phyloP scores from a whole-genome alignment of 2,329 filamentous ascomycete species.

The Grosmannia serpens region DNA sequence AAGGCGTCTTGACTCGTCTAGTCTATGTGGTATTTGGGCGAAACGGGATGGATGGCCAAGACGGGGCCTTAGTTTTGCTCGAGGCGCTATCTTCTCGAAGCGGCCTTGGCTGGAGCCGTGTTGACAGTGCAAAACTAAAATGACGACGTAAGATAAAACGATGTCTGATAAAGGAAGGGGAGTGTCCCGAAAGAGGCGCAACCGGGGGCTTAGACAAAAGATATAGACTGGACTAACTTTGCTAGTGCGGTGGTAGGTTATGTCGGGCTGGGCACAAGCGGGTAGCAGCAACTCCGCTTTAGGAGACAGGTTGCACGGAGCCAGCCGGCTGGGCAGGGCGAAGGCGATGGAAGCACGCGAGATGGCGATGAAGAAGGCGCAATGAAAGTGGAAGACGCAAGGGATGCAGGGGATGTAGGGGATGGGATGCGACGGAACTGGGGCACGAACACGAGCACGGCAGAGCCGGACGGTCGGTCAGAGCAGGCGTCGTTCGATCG shows the following conservation, averaged over 20 bases:
- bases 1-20: not conserved
- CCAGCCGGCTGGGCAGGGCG: not conserved
- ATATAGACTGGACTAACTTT: not conserved
- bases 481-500: not conserved
- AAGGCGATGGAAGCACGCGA: not conserved
- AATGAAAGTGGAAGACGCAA: not conserved
- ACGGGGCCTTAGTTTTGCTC: not conserved
- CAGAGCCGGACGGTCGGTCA: not conserved
- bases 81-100: not conserved
- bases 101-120: not conserved
- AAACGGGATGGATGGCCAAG: not conserved
- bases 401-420: not conserved
- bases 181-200: not conserved
- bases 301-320: not conserved
- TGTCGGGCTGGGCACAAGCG: not conserved
- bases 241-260: not conserved
- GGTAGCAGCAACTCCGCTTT: not conserved
- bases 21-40: not conserved
- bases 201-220: not conserved
- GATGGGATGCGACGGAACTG: not conserved
- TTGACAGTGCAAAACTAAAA: conserved; percentile 1
- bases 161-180: not conserved
- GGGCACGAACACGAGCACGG: not conserved
- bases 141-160: conserved; percentile 3
- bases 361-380: not conserved